Evolutionary conservation across 495 filamentous ascomycete genomes (phyloP).

Genomic region (Coniosporium apollinis): DNA sequence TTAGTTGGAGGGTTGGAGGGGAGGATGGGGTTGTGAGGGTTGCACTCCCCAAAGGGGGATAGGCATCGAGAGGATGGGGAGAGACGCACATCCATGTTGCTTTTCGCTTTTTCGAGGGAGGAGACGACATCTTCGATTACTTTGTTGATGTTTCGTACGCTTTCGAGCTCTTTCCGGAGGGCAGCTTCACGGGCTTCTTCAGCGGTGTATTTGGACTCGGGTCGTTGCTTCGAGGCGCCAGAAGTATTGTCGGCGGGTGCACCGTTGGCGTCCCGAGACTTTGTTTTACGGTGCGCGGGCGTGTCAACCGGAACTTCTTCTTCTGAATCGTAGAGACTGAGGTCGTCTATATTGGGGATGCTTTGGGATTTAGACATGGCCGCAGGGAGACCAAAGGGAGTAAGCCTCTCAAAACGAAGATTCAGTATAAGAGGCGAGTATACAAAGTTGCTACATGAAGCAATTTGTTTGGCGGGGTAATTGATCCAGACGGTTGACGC

Average conservation of each 20-base stretch:
- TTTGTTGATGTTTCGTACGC: constrained; percentile 67
- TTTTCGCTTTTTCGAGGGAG: constrained; percentile 63
- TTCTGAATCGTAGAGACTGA: constrained; percentile 33
- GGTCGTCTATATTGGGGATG: constrained; percentile 9
- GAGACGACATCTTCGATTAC: constrained; percentile 71
- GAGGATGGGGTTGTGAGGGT: neutral
- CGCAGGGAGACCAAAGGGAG: neutral
- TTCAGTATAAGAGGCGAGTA: no score
- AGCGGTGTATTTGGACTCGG: constrained; percentile 41
- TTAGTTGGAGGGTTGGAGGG: neutral
- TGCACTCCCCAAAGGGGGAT: neutral
- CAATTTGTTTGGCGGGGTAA: no score
- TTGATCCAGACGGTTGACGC: no score
- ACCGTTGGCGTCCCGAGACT: constrained; percentile 7
- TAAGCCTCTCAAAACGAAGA: no score
- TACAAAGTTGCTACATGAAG: no score
- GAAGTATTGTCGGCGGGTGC: constrained; percentile 29
- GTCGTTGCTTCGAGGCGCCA: constrained; percentile 25
- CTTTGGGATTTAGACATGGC: constrained; percentile 8
- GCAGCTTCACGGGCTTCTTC: constrained; percentile 57
- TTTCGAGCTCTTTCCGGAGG: constrained; percentile 61
- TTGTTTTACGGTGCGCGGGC: constrained; percentile 38
- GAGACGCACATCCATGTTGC: constrained; percentile 69
- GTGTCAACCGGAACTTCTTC: constrained; percentile 58
- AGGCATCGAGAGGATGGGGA: constrained; percentile 1